A percentile compares a stretch with the other conserved stretches of the same genome.
These are phyloP conservation scores for Aspergillus sojae DNA, from an alignment of 2,329 filamentous ascomycete genomes.

Conservation along the genomic window DNA sequence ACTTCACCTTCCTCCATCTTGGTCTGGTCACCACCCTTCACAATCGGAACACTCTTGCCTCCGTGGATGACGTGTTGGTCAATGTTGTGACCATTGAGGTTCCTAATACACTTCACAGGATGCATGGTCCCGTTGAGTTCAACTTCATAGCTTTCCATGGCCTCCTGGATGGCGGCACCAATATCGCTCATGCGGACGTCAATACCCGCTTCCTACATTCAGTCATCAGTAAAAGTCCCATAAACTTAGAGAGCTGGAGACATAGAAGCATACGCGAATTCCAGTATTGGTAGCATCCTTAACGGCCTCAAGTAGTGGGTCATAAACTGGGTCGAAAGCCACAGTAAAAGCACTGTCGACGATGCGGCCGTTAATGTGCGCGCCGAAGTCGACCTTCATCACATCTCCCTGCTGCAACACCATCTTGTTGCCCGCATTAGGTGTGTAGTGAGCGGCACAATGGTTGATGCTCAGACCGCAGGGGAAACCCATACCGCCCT, in stretches of 20 bases:
- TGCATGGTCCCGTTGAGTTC: constrained; percentile 78
- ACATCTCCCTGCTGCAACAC: constrained; percentile 67
- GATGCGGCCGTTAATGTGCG: constrained; percentile 71
- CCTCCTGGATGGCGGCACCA: constrained; percentile 80
- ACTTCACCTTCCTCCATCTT: constrained; percentile 98
- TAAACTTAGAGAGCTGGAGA: background rate
- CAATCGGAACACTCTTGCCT: constrained; percentile 88
- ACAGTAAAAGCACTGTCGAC: constrained; percentile 73
- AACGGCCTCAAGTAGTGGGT: constrained; percentile 67
- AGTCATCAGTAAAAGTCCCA: constrained; percentile 15
- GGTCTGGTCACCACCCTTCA: constrained; percentile 82
- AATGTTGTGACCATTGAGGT: constrained; percentile 89
- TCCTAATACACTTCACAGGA: constrained; percentile 82
- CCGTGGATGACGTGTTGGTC: constrained; percentile 88
- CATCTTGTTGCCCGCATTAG: constrained; percentile 83
- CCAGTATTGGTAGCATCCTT: constrained; percentile 74
- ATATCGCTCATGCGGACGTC: constrained; percentile 88
- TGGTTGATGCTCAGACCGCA: constrained; percentile 83
- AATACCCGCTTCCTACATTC: constrained; percentile 76
- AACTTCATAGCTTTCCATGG: constrained; percentile 91
- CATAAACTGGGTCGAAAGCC: constrained; percentile 68
- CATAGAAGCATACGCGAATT: constrained; percentile 56
- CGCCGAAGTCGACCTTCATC: constrained; percentile 74
- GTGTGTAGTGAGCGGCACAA: constrained; percentile 83
- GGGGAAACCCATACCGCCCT: constrained; percentile 84